Percentiles rank a stretch among this genome's conserved stretches.
phyloP scores from a whole-genome alignment of 257 asterid genomes.

The Gentiana dahurica region DNA sequence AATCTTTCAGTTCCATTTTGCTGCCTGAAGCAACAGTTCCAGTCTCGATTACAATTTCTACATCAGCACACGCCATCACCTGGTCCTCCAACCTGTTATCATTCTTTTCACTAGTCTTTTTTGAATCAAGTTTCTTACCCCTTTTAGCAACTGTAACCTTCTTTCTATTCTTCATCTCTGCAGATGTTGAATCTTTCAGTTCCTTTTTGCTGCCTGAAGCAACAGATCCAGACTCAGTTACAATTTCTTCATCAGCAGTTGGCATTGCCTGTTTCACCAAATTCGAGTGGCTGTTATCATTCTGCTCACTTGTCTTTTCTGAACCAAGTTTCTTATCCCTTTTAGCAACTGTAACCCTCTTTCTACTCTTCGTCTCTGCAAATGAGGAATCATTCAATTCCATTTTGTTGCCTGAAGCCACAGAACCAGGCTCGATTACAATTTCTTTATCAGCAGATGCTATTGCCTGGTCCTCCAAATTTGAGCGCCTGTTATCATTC shows the following conservation, averaged over 20 bases:
- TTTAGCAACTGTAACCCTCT: conserved; percentile 1
- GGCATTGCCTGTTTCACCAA: conserved; percentile 19
- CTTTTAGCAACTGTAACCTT: conserved; percentile 2
- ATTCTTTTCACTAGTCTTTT: conserved; percentile 13
- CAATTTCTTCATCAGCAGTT: conserved; percentile 6
- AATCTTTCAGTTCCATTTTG: too few relatives aligned
- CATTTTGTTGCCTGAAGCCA: conserved; percentile 9
- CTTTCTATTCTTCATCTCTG: conserved; percentile 8
- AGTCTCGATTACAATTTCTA: too few relatives aligned
- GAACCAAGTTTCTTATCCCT: conserved; percentile 7
- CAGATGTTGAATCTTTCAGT: conserved; percentile 1
- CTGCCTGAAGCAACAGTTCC: too few relatives aligned
- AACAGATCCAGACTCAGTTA: conserved; percentile 19
- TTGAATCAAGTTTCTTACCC: conserved; percentile 6
- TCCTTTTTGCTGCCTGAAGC: conserved; percentile 7
- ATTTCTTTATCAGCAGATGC: conserved; percentile 11
- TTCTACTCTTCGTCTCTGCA: conserved; percentile 7
- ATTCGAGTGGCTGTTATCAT: too few relatives aligned
- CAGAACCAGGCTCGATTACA: conserved; percentile 8
- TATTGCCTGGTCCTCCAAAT: conserved; percentile 14
- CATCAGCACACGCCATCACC: too few relatives aligned
- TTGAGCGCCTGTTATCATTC: conserved; percentile 8
- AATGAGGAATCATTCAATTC: conserved; percentile 3
- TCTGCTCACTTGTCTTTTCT: conserved; percentile 15
- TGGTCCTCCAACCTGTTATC: too few relatives aligned